Base-by-base conservation (phyloP, 2,329 filamentous ascomycete species). In the Talaromyces islandicus region DNA sequence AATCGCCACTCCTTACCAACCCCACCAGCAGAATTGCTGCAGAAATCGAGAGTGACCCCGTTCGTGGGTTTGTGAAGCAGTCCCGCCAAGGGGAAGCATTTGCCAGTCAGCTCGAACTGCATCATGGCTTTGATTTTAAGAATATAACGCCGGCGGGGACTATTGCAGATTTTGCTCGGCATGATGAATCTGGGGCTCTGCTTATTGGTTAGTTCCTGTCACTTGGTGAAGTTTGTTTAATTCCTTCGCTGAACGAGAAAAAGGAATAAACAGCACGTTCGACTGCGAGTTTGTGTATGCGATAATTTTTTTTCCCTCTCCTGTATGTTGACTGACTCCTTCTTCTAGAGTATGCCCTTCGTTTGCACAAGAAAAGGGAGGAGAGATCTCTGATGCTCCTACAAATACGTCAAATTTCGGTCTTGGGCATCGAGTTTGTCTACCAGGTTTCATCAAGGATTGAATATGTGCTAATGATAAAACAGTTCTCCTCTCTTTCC, bases 131-230 rank as follows among this genome's bases (percentile, higher is more conserved):
- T 59, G 65, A 69, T 38, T 68, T 75, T 41, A 65, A 72, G 43
- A 67, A 67, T 11, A 69, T 67, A 62, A 64, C 66, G 6, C 61
- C 60, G 29, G 63, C 67, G 3, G 71, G 68, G 56, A 66, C 66
- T 1, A 69, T 76, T 52, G 66, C 63, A 17, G 66, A 72, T 62
- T 66, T 76, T 48, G 56, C 70, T 52, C 69, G 74, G 12, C 71
- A 75, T 59, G 70, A 69, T 19, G 60, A 65, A 48, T 72, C 72
- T 25, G 75, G 75, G 41, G 67, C 68, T 52, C 59, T 77, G 54
- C 67, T 77, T 64, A 68, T 71, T 38, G 71, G 75, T 76, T 66
- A 62, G 71, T 70, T 27, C 24, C 30, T 51, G 2, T 4, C 11
- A 4, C 43, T 46, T 46, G n/a, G n/a, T 17, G n/a, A n/a, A n/a